phyloP scores from a whole-genome alignment of 495 filamentous ascomycete species.

The Ramalina intermedia region DNA sequence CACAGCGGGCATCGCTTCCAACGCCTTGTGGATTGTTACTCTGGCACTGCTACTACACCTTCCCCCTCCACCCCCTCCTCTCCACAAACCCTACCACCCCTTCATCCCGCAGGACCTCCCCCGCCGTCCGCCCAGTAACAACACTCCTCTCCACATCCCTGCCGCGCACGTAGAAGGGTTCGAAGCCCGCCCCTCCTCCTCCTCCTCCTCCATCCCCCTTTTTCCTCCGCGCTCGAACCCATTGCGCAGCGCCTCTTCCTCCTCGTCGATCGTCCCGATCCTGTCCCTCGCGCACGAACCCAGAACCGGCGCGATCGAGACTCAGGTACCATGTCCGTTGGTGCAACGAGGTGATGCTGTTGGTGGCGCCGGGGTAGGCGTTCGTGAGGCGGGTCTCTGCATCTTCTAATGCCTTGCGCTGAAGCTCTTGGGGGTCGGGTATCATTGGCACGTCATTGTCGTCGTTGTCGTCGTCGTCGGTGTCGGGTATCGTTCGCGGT shows the following conservation, averaged over 20 bases:
- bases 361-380: slow-evolving; percentile 47
- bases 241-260: slow-evolving; percentile 9
- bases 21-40: too few species aligned
- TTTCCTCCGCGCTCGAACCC: slow-evolving; percentile 11
- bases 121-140: slow-evolving; percentile 42
- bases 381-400: slow-evolving; percentile 43
- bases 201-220: neutral
- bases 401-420: slow-evolving; percentile 17
- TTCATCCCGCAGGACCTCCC: slow-evolving; percentile 44
- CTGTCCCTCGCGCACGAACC: slow-evolving; percentile 26
- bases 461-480: neutral
- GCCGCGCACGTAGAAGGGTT: slow-evolving; percentile 45
- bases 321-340: slow-evolving; percentile 49
- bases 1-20: too few species aligned
- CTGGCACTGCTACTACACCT: slow-evolving; percentile 22
- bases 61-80: slow-evolving; percentile 42
- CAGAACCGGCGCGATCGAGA: slow-evolving; percentile 38
- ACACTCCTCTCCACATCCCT: slow-evolving; percentile 44
- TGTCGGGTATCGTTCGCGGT: slow-evolving; percentile 1
- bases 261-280: neutral
- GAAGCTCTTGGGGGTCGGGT: neutral
- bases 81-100: slow-evolving; percentile 37
- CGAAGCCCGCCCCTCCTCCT: slow-evolving; percentile 24
- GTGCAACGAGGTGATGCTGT: slow-evolving; percentile 48
- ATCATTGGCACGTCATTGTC: neutral